Conservation (phyloP, 1,284 basidiomycete species). For the Boletus semigastroideus region DNA sequence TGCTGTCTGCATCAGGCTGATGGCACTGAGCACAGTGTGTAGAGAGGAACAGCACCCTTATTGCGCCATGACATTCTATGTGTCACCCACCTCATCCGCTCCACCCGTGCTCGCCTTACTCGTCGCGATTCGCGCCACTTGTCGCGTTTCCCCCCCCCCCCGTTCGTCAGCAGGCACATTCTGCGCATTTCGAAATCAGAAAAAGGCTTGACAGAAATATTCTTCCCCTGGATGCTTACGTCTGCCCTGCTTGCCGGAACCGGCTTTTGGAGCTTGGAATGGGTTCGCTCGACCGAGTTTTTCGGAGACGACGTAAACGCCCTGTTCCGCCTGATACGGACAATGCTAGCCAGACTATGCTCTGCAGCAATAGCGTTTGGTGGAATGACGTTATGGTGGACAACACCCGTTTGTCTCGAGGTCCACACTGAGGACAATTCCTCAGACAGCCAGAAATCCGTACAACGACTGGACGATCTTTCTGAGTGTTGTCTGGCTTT, state of each 20-base stretch:
- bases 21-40: constrained; percentile 81
- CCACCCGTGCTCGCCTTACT: constrained; percentile 60
- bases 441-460: constrained; percentile 11
- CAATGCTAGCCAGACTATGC: constrained; percentile 60
- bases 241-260: constrained; percentile 59
- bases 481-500: constrained; percentile 61
- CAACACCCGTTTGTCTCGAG: constrained; percentile 71
- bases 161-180: constrained; percentile 56
- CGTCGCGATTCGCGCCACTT: constrained; percentile 25
- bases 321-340: constrained; percentile 52
- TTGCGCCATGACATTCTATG: constrained; percentile 87
- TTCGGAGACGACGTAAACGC: constrained; percentile 37
- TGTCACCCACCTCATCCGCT: constrained; percentile 62
- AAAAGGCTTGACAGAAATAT: constrained; percentile 65
- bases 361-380: constrained; percentile 52
- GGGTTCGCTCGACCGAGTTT: constrained; percentile 57
- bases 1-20: constrained; percentile 70
- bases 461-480: constrained; percentile 50
- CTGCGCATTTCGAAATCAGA: constrained; percentile 73
- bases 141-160: constrained; percentile 46
- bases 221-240: constrained; percentile 60
- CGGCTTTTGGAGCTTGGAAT: constrained; percentile 79
- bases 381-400: constrained; percentile 67
- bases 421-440: constrained; percentile 38
- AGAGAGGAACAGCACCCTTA: constrained; percentile 92